These are phyloP conservation scores for Pythium apleroticum DNA, from an alignment of 352 stramenopile species.

Conservation along the genomic window DNA sequence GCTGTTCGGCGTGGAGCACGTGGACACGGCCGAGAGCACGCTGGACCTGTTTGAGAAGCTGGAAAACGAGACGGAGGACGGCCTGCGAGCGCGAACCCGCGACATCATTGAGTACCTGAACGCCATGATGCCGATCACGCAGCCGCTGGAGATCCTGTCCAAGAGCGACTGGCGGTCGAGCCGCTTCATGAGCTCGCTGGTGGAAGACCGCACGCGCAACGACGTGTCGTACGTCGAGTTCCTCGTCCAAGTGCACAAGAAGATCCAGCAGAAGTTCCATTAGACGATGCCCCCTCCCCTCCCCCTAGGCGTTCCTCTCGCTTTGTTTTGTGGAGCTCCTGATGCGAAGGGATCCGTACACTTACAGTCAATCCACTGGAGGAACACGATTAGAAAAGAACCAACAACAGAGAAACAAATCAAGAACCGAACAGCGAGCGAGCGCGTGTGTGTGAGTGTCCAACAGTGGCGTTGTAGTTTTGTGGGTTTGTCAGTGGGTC, in stretches of 20 bases:
- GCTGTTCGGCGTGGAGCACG: constrained; percentile 83
- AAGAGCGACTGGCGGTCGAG: constrained; percentile 85
- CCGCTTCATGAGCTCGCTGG: constrained; percentile 83
- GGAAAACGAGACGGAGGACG: constrained; percentile 49
- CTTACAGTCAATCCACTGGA: neutral
- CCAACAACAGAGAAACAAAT: constrained; percentile 1
- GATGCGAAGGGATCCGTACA: neutral
- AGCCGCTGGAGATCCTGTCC: constrained; percentile 80
- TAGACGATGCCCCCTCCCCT: constrained; percentile 34
- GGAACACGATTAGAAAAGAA: neutral
- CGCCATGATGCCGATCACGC: constrained; percentile 79
- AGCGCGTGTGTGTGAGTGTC: too few species aligned
- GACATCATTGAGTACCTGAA: constrained; percentile 80
- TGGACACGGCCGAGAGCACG: constrained; percentile 73
- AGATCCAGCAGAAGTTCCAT: constrained; percentile 91
- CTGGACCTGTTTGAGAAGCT: constrained; percentile 68
- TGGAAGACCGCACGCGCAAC: constrained; percentile 85
- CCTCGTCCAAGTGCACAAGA: constrained; percentile 88
- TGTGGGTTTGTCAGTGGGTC: neutral
- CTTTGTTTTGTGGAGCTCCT: neutral
- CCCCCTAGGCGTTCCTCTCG: neutral
- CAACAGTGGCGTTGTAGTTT: too few species aligned
- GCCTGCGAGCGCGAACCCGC: constrained; percentile 62
- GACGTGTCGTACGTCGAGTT: constrained; percentile 91
- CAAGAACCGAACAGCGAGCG: neutral